Conservation (phyloP, 2,329 filamentous ascomycete species). For the Nemania serpens region DNA sequence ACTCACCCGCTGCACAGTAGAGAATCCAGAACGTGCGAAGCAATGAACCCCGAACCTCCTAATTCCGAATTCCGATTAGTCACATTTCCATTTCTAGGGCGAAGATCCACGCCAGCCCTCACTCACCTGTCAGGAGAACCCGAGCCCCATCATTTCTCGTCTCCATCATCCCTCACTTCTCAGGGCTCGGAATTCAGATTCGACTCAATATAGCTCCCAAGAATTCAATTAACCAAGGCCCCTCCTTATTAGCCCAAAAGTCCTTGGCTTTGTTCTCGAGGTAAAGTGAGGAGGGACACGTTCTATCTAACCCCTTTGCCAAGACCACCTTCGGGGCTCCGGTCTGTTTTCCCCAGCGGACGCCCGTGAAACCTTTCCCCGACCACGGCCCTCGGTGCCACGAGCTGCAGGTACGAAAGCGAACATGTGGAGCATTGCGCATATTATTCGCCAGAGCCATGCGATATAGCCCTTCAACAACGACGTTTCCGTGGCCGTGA, state of each 20-base stretch:
- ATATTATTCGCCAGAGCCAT: background rate
- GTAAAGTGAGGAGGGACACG: background rate
- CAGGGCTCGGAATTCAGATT: too few species aligned
- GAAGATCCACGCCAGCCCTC: background rate
- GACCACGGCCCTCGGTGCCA: background rate
- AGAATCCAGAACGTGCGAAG: slow-evolving; percentile 55
- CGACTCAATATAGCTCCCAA: background rate
- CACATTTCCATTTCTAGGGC: background rate
- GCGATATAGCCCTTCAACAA: too few species aligned
- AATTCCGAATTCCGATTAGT: slow-evolving; percentile 3
- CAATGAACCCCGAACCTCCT: slow-evolving; percentile 60
- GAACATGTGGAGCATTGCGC: background rate
- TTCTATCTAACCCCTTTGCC: background rate
- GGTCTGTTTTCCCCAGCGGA: slow-evolving; percentile 17
- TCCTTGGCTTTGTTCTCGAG: background rate
- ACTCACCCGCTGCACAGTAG: slow-evolving; percentile 49
- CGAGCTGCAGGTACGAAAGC: background rate
- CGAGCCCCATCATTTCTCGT: slow-evolving; percentile 16
- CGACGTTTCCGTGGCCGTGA: too few species aligned
- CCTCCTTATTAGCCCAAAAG: background rate
- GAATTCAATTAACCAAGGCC: background rate
- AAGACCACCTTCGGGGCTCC: slow-evolving; percentile 12
- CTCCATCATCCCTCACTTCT: background rate
- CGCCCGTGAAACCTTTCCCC: slow-evolving; percentile 3
- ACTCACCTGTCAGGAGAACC: slow-evolving; percentile 40